Evolutionary conservation across 192 early-diverging fungal species (phyloP), one percentile per base, ranked within the genome.

Genomic region (Entomortierella chlamydospora): DNA sequence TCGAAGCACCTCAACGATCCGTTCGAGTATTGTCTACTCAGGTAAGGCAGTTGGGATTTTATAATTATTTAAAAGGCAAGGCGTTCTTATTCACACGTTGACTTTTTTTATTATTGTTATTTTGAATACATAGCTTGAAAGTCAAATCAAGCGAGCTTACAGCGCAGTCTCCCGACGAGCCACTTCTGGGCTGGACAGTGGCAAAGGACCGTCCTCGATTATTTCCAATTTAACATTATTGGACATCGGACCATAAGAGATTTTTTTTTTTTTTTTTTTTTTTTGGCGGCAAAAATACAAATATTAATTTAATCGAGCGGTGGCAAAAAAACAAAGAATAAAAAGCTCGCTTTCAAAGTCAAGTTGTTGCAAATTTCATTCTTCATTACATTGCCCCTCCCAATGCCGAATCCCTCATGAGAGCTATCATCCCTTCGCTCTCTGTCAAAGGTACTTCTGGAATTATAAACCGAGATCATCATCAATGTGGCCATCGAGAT

Each of bases 401-500:
- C 10, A 54, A 28, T 61, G 50, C 23, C 13, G 25, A 49, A 25
- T 62, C 45, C 52, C 12, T 59, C 61, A 78, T 78, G 74, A 69
- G 61, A 53, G 74, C 74, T 39, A 57, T 78, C 41, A 78, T 78
- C 45, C 74, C 74, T 25, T 70, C 68, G 25, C 31, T 78, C 23
- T 78, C 74, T 43, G 61, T 78, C 33, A 78, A 70, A 70, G 74
- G 74, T 78, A 54, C 17, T 4, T 6, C 13, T 29, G 23, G 12
- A 50, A 13, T 26, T 37, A n/a, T 15, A 34, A 22, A 8, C 1
- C 33, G 30, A 22, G 23, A 64, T 47, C 23, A 47, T 20, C 15
- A 47, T 17, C 20, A 4, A 37, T 37, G 10, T 10, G 10, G 10
- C 10, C 34, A 37, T 37, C 34, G 34, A 37, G 34, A 37, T 37